Evolutionary conservation across 2,329 filamentous ascomycete species (phyloP).

Genomic region (Kalmusia sp.): DNA sequence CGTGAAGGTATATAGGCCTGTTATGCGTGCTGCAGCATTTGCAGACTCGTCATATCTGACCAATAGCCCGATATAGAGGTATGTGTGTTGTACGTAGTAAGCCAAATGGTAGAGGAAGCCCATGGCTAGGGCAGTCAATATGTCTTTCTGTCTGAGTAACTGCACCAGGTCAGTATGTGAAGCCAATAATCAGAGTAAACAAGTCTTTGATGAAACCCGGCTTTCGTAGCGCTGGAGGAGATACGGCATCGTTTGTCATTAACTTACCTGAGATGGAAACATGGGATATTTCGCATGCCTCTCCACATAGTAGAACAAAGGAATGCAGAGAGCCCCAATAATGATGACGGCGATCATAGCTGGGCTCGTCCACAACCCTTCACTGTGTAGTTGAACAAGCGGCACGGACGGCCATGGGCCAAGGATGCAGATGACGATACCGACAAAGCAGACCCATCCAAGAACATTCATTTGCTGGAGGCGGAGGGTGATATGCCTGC

Average conservation of each 20-base stretch:
- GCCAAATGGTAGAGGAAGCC: slow-evolving; percentile 2
- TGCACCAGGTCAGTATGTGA: neutral
- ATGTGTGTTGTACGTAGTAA: slow-evolving; percentile 3
- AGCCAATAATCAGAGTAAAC: too few species aligned
- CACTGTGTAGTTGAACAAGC: neutral
- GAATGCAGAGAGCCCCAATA: neutral
- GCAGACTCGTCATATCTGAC: neutral
- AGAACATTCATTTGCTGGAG: neutral
- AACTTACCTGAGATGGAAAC: neutral
- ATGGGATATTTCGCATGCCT: neutral
- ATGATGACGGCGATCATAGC: neutral
- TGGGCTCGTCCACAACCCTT: neutral
- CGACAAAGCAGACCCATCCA: neutral
- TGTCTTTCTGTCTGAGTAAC: neutral
- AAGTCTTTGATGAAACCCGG: too few species aligned
- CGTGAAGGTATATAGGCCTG: slow-evolving; percentile 1
- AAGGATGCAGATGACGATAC: neutral
- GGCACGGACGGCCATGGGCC: neutral
- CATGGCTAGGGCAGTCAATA: neutral
- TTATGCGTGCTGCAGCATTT: neutral
- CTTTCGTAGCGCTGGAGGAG: too few species aligned
- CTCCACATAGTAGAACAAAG: neutral
- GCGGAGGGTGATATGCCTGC: neutral
- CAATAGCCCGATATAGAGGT: neutral
- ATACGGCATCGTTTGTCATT: neutral